Evolutionary conservation across 805 yeast species (phyloP), one percentile per base, ranked within the genome.

Genomic region (Scheffersomyces coipomensis): DNA sequence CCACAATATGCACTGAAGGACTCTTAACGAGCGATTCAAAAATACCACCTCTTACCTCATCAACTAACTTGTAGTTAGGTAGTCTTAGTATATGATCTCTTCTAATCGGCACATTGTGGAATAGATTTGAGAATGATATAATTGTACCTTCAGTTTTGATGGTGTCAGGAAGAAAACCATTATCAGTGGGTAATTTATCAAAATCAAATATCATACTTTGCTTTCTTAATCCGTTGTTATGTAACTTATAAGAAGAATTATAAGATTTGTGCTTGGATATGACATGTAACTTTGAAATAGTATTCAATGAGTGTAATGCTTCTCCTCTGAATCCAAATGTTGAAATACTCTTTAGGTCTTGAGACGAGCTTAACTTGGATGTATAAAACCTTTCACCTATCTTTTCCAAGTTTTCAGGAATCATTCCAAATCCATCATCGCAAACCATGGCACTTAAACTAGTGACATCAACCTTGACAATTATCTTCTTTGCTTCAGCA

Each of bases 371-470:
- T 2, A 77, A 32, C 48, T 83, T 86, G 0, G 90, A 81, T 0
- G 91, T 83, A 40, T 61, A 62, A 50, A 76, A 66, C 15, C 71
- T 59, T 11, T 45, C 35, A 0, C 85, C 88, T 1, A 85, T 52
- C 2, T 47, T 29, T 1, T 49, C 60, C 35, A 85, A 51, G 33
- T 81, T 82, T 0, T 51, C 65, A 0, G 71, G 67, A 4, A 46
- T 40, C 2, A 90, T 77, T 0, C 97, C 97, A 2, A 16, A 19
- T 0, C 97, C 97, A 56, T 90, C 68, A 57, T 90, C 97, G 1
- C 45, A 44, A 1, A 87, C 81, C 4, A 48, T 46, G 10, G 72
- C 49, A 17, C 62, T 52, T 5, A 73, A 47, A 1, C 61, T 48
- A 0, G 50, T 37, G 3, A 64, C 48, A 42, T 73, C 73, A 2